A percentile compares a stretch with the other conserved stretches of the same genome.
phyloP scores from a whole-genome alignment of 805 yeast genomes.

The Wickerhamiella alocasiicola region DNA sequence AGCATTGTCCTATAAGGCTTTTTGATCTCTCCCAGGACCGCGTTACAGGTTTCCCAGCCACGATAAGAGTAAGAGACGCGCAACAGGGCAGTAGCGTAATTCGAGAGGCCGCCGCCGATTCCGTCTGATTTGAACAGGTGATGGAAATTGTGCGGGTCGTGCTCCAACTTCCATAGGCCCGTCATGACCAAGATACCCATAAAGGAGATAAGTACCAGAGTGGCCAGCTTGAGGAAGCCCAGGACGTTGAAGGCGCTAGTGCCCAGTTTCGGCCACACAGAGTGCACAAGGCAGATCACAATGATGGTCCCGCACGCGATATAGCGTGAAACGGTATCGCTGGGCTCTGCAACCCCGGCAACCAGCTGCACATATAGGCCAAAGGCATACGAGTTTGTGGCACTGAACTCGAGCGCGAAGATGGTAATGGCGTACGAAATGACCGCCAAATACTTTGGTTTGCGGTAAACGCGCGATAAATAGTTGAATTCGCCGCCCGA shows the following conservation, averaged over 20 bases:
- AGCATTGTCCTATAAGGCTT: conserved; percentile 45
- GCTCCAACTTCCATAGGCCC: conserved; percentile 25
- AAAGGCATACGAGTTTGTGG: conserved; percentile 53
- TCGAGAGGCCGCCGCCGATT: conserved; percentile 36
- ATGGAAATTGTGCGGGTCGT: conserved; percentile 26
- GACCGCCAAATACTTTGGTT: conserved; percentile 43
- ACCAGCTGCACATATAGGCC: conserved; percentile 45
- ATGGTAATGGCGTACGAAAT: conserved; percentile 39
- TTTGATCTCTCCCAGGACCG: conserved; percentile 45
- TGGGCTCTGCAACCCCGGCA: conserved; percentile 29
- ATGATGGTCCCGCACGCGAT: conserved; percentile 40
- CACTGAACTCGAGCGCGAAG: conserved; percentile 47
- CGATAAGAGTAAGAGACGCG: conserved; percentile 52
- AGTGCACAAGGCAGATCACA: conserved; percentile 33
- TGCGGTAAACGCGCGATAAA: conserved; percentile 42
- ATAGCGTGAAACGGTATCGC: conserved; percentile 31
- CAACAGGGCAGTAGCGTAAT: conserved; percentile 42
- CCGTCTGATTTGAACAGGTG: conserved; percentile 32
- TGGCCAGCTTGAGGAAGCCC: conserved; percentile 42
- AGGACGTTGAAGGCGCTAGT: conserved; percentile 40
- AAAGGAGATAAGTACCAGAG: conserved; percentile 37
- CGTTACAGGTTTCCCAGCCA: conserved; percentile 62
- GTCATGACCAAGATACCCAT: conserved; percentile 35
- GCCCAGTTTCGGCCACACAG: conserved; percentile 38
- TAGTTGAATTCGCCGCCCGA: conserved; percentile 63